These are phyloP conservation scores for Manihot esculenta DNA, from an alignment of 441 rosid genomes.

Conservation along the genomic window DNA sequence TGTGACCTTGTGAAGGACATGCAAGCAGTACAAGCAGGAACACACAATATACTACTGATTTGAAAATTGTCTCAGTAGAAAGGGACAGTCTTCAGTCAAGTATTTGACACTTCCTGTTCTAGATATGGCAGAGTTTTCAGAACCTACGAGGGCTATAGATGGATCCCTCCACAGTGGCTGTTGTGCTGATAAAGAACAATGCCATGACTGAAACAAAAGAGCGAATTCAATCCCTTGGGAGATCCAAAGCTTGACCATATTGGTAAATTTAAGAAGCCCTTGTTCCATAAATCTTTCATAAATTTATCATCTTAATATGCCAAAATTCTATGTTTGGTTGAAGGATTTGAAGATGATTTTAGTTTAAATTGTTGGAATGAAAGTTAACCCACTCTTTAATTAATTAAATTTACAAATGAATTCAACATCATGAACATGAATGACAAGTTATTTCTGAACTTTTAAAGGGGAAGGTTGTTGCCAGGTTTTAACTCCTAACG, in stretches of 20 bases:
- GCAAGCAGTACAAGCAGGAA: slow-evolving; percentile 5
- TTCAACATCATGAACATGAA: neutral
- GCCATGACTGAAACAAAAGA: slow-evolving; percentile 13
- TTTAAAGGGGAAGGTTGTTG: no score
- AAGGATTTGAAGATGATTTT: neutral
- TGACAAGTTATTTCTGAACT: neutral
- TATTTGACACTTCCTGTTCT: slow-evolving; percentile 4
- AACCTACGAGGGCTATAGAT: neutral
- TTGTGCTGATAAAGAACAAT: neutral
- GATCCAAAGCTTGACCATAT: slow-evolving; percentile 2
- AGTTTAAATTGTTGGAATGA: neutral
- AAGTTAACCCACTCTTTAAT: neutral
- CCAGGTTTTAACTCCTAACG: no score
- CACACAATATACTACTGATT: neutral
- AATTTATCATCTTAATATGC: neutral
- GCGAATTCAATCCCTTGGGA: neutral
- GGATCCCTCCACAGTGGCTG: neutral
- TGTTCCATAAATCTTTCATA: slow-evolving; percentile 1
- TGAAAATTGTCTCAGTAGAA: slow-evolving; percentile 10
- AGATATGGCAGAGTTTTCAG: neutral
- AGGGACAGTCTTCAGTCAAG: slow-evolving; percentile 1
- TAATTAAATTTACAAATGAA: neutral
- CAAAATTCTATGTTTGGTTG: slow-evolving; percentile 2
- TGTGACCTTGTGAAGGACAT: neutral
- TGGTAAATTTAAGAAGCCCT: neutral